phyloP scores from a whole-genome alignment of 2,329 filamentous ascomycete species.

The Aphanoascus verrucosus region DNA sequence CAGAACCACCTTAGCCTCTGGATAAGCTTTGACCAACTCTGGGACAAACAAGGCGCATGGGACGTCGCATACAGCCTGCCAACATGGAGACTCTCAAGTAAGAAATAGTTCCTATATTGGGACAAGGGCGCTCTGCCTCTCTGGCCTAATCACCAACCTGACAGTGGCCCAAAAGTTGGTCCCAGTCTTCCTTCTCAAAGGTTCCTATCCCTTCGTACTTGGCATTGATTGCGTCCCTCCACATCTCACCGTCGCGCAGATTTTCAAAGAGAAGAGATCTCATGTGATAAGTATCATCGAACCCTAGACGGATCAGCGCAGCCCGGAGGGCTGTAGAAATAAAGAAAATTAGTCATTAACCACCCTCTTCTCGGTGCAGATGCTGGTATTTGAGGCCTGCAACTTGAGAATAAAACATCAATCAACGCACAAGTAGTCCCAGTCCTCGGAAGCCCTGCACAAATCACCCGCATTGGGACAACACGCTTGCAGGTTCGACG shows the following conservation, averaged over 20 bases:
- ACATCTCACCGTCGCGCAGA: conserved; percentile 45
- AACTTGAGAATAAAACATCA: no score
- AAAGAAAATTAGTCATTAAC: no score
- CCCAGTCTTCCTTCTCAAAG: conserved; percentile 58
- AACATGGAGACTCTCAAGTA: background rate
- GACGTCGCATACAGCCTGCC: conserved; percentile 59
- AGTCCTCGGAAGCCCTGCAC: conserved; percentile 9
- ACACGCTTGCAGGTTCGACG: background rate
- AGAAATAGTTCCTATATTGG: background rate
- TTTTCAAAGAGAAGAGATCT: conserved; percentile 62
- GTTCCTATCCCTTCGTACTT: conserved; percentile 51
- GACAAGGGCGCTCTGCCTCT: no score
- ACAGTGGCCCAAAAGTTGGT: conserved; percentile 55
- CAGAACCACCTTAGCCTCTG: conserved; percentile 60
- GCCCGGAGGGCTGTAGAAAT: conserved; percentile 46
- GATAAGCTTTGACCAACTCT: conserved; percentile 61
- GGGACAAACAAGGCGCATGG: conserved; percentile 57
- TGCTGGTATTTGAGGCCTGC: background rate
- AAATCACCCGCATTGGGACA: conserved; percentile 10
- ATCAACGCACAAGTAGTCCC: conserved; percentile 8
- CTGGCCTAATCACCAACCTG: conserved; percentile 25
- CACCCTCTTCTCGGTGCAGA: background rate
- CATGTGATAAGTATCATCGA: conserved; percentile 62
- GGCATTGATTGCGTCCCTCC: conserved; percentile 57
- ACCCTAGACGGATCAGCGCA: conserved; percentile 56